Evolutionary conservation across 306 rosid genomes (phyloP), one percentile per base, ranked within the genome.

Genomic region (Castanea mollissima): DNA sequence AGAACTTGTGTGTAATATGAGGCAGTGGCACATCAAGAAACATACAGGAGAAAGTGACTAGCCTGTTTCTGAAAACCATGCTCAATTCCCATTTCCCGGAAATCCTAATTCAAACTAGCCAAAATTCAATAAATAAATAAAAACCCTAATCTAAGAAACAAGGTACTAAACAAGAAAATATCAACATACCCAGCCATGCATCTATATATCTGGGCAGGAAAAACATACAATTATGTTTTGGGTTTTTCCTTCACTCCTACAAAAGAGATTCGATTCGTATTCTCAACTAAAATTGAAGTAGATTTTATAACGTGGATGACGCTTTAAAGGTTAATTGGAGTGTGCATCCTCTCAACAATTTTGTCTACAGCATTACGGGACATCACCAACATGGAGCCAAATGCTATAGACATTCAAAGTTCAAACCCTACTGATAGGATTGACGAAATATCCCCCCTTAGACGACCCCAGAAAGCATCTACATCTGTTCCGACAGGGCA

Each of bases 341-440:
- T 95, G 84, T 80, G 89, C 96, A 93, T 90, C n/a, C 96, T 92
- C 85, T 92, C 90, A 35, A 91, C 98, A 69, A 95, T 95, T 86
- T 78, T 89, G 84, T 85, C 87, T 62, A 92, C 90, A 0, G 98
- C 99, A 87, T 75, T 88, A 31, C 89, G 89, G 62, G 98, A 90
- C 97, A 95, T 93, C 76, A 95, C 91, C 73, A 95, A 77, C 98
- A 55, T 95, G 96, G 88, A 81, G 91, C 84, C 93, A 85, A 82
- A 93, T 90, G 83, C 91, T 90, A 84, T 93, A 93, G 77, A 93
- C 94, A 65, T 95, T 93, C 90, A 95, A 87, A 70, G 27, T 25
- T 25, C 27, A 25, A 25, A 25, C 27, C 27, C 23, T 23, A 23
- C 23, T 23, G 23, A 23, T 23, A 1, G 23, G 23, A 23, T 1